Evolutionary conservation across 345 rosid genomes (phyloP).

Genomic region (Syzygium grande): DNA sequence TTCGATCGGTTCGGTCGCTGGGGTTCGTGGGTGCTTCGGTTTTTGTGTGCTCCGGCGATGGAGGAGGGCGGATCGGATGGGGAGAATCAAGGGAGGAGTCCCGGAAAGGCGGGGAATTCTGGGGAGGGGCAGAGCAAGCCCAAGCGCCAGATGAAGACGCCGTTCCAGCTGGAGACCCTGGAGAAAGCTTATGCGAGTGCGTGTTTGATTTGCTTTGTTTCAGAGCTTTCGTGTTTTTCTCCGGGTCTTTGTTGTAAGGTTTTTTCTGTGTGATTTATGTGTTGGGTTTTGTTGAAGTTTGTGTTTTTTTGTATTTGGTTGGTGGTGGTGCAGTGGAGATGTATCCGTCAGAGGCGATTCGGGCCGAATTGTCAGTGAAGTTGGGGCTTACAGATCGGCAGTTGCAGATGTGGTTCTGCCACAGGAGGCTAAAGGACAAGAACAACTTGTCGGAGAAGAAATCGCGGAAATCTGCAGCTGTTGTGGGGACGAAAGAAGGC

Average conservation of each 20-base stretch:
- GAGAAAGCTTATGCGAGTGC: slow-evolving; percentile 78
- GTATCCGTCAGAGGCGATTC: slow-evolving; percentile 72
- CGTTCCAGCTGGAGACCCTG: slow-evolving; percentile 77
- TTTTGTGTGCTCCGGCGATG: not conserved
- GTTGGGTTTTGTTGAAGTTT: not conserved
- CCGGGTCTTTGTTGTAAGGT: not conserved
- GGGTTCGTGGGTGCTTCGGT: not conserved
- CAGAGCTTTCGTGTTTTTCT: not conserved
- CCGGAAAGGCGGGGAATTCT: slow-evolving; percentile 14
- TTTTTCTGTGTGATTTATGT: not conserved
- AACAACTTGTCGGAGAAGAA: slow-evolving; percentile 53
- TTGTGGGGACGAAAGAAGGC: slow-evolving; percentile 28
- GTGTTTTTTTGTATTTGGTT: not conserved
- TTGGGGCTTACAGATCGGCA: slow-evolving; percentile 92
- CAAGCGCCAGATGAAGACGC: slow-evolving; percentile 99
- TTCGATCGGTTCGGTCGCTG: not conserved
- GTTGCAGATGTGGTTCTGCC: slow-evolving; percentile 99
- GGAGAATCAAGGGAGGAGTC: not conserved
- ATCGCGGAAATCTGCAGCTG: slow-evolving; percentile 23
- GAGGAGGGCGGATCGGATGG: slow-evolving; percentile 3
- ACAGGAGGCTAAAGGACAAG: slow-evolving; percentile 91
- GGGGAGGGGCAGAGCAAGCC: slow-evolving; percentile 56
- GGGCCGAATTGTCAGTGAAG: slow-evolving; percentile 68
- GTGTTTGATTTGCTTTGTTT: not conserved
- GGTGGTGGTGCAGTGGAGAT: slow-evolving; percentile 56